Base-by-base conservation (phyloP, 257 asterid genomes). In the Ilex aquifolium region DNA sequence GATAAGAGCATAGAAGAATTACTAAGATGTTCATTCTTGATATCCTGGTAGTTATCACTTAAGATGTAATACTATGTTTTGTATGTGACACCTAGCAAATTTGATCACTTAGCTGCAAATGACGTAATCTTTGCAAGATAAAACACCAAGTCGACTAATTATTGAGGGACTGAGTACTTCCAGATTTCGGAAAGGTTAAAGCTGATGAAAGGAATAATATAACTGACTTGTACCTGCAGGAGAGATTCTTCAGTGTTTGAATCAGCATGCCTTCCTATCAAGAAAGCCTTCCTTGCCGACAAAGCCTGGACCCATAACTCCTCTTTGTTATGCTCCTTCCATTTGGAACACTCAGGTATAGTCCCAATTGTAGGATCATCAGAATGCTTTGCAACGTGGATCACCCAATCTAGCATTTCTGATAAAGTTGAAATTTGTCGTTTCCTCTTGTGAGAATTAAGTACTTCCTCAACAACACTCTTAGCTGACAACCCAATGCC, bases 341-440 rank as follows among this genome's bases (percentile, higher is more conserved):
- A 81, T 70, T 74, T 76, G 62, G 86, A 79, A 67, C 71, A 72
- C 27, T 76, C 86, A 2, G 91, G 95, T 14, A 86, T 44, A 44
- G 21, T 59, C 66, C 88, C 85, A 46, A 74, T 65, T 56, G 71
- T 74, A 67, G 85, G 76, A 74, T 79, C 82, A 64, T 68, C 68
- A 2, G 83, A 65, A 76, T 65, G 68, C 62, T 76, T 85, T 16
- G 97, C 94, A 6, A 56, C 78, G 11, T 70, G 15, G 32, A 21
- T 67, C 61, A 85, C 51, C 97, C 97, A 91, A 51, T 68, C 62
- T 40, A 91, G 76, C 86, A 84, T 81, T 73, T 59, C 75, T 30
- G 72, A 36, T 65, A 75, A 82, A 31, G 76, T 59, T 39, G 60
- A 71, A 31, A 71, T 57, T 69, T 79, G 75, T 46, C 77, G 73